Evolutionary conservation across 2,329 filamentous ascomycete species (phyloP), one percentile per base, ranked within the genome.

Genomic region (Calonectria multiphialidica): DNA sequence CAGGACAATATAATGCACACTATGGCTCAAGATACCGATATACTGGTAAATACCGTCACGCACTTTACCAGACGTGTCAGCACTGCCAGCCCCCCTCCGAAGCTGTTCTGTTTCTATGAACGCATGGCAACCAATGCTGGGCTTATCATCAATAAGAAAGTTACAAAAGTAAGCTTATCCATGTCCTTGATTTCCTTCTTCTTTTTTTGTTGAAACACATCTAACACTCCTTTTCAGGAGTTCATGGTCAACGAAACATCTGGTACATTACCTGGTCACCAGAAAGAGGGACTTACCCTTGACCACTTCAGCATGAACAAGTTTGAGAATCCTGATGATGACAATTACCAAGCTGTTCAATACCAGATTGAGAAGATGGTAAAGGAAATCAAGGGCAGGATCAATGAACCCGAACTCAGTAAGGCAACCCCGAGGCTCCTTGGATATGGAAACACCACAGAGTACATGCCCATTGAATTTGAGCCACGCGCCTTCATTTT

Each of bases 301-400:
- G 57, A 71, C 12, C 71, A 73, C 42, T 73, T 73, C 21, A 15
- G 44, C 8, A 64, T 73, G 53, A 73, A 73, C 67, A 73, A 73
- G 35, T 73, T 71, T 18, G 30, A 68, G 28, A 35, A 55, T 37
- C 25, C 33, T 1, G 15, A 72, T 2, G 67, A 72, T 25, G 28
- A 42, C 2, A 25, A 67, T 35, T 72, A 45, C 47, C 16, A 55
- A 16, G 18, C 23, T 6, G 66, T 69, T 6, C 42, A 28, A 10
- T 9, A 25, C 5, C 35, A 69, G 57, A 44, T 69, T 15, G 15
- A 45, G 16, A 44, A 33, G 47, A 69, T 69, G 57, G 45, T 23
- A 1, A 21, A 55, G 37, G 47, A 42, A 40, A 37, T 53, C 53
- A 57, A 57, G 16, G 33, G 28, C 21, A 57, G 53, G 35, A 30